Conservation (phyloP, 495 filamentous ascomycete genomes). For the Aspergillus avenaceus region DNA sequence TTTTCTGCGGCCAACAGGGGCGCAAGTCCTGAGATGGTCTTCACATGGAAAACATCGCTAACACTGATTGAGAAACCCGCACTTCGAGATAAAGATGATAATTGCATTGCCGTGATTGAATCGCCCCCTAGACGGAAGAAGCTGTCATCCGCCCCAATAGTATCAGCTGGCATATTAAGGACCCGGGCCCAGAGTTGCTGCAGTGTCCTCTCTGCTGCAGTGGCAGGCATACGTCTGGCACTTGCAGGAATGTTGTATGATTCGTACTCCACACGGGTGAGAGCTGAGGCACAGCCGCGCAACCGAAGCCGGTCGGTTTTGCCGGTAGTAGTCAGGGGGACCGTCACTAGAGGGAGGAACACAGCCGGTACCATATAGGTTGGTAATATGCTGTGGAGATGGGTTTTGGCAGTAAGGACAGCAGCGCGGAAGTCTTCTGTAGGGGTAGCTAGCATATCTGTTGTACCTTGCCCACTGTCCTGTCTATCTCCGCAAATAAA, state of each 20-base stretch:
- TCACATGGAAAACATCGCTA: background rate
- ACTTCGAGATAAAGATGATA: constrained; percentile 2
- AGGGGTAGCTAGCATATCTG: constrained; percentile 4
- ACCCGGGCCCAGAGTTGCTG: constrained; percentile 29
- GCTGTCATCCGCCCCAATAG: constrained; percentile 38
- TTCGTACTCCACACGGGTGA: constrained; percentile 10
- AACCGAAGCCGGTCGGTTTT: constrained; percentile 37
- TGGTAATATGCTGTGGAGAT: constrained; percentile 13
- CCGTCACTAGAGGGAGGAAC: constrained; percentile 29
- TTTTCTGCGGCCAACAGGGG: too few relatives aligned
- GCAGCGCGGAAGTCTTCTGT: background rate
- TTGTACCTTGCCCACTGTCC: background rate
- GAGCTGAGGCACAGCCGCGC: constrained; percentile 6
- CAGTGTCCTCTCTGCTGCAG: background rate
- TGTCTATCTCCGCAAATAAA: background rate
- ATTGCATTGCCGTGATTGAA: constrained; percentile 13
- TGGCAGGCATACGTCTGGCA: background rate
- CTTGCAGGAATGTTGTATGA: constrained; percentile 1
- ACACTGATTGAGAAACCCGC: background rate
- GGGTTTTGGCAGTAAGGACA: background rate
- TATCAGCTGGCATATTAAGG: constrained; percentile 25
- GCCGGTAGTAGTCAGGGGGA: constrained; percentile 38
- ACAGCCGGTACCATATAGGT: constrained; percentile 45
- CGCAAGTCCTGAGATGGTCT: background rate
- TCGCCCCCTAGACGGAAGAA: constrained; percentile 40